These are phyloP conservation scores for Haplosporangium sp. DNA, from an alignment of 371 early-diverging fungal genomes.

Conservation along the genomic window DNA sequence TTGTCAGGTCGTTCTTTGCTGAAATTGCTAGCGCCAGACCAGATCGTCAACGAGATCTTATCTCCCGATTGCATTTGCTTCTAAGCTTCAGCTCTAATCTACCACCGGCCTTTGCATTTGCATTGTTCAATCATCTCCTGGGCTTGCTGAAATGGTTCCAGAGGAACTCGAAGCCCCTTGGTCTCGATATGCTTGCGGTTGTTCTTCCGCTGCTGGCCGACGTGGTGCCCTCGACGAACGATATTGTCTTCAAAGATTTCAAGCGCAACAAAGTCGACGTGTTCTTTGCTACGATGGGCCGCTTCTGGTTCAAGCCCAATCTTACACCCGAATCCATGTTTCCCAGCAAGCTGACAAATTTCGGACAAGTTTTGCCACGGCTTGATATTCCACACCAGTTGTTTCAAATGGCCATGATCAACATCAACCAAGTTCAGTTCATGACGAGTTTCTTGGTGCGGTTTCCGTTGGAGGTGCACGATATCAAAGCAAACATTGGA, in stretches of 20 bases:
- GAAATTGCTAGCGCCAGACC: conserved; percentile 60
- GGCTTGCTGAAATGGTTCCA: conserved; percentile 72
- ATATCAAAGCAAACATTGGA: conserved; percentile 63
- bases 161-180: conserved; percentile 57
- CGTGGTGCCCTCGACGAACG: conserved; percentile 67
- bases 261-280: conserved; percentile 74
- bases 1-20: conserved; percentile 66
- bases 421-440: conserved; percentile 73
- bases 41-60: conserved; percentile 57
- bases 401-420: conserved; percentile 66
- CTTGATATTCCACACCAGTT: conserved; percentile 64
- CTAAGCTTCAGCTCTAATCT: conserved; percentile 63
- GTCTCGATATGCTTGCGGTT: conserved; percentile 57
- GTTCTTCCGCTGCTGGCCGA: conserved; percentile 68
- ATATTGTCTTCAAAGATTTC: conserved; percentile 68
- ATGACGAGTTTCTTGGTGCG: conserved; percentile 68
- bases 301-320: conserved; percentile 71
- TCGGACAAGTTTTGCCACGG: conserved; percentile 47
- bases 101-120: conserved; percentile 68
- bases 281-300: conserved; percentile 64
- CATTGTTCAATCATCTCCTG: conserved; percentile 72
- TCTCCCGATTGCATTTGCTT: conserved; percentile 62
- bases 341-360: conserved; percentile 44
- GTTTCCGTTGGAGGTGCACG: conserved; percentile 67
- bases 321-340: conserved; percentile 64